Percentiles rank a stretch among this genome's conserved stretches.
Evolutionary conservation across 2,329 filamentous ascomycete genomes (phyloP).

Genomic region (Eutypella sp.): DNA sequence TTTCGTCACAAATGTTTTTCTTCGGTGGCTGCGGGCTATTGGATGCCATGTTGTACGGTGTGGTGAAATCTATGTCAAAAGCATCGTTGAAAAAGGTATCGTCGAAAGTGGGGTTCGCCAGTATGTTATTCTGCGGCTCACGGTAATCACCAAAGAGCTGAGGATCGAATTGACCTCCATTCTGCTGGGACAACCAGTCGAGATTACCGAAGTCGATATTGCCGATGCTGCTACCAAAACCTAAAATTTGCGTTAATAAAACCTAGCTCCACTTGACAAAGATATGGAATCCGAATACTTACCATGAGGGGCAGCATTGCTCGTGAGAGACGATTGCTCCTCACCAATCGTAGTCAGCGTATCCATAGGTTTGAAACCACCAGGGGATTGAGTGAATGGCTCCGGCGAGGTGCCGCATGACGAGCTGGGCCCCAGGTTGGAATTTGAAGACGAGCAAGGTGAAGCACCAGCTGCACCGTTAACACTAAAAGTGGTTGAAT

Average conservation of each 20-base stretch:
- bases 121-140: slow-evolving; percentile 78
- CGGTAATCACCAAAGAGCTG: slow-evolving; percentile 89
- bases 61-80: slow-evolving; percentile 74
- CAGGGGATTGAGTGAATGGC: slow-evolving; percentile 66
- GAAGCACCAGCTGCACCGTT: slow-evolving; percentile 57
- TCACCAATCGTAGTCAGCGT: slow-evolving; percentile 61
- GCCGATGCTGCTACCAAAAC: slow-evolving; percentile 30
- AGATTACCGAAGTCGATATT: slow-evolving; percentile 52
- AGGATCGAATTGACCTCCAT: slow-evolving; percentile 83
- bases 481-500: slow-evolving; percentile 43
- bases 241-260: slow-evolving; percentile 15
- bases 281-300: slow-evolving; percentile 43
- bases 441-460: slow-evolving; percentile 58
- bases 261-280: neutral
- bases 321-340: slow-evolving; percentile 46
- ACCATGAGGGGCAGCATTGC: slow-evolving; percentile 39
- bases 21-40: slow-evolving; percentile 35
- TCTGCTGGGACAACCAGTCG: slow-evolving; percentile 75
- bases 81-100: slow-evolving; percentile 68
- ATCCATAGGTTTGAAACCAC: slow-evolving; percentile 58
- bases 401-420: slow-evolving; percentile 76
- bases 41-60: slow-evolving; percentile 68
- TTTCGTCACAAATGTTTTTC: slow-evolving; percentile 69
- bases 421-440: slow-evolving; percentile 54
- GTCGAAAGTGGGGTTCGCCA: slow-evolving; percentile 66